Base-by-base conservation (phyloP, 495 filamentous ascomycete species). In the Evansstolkia leycettana region DNA sequence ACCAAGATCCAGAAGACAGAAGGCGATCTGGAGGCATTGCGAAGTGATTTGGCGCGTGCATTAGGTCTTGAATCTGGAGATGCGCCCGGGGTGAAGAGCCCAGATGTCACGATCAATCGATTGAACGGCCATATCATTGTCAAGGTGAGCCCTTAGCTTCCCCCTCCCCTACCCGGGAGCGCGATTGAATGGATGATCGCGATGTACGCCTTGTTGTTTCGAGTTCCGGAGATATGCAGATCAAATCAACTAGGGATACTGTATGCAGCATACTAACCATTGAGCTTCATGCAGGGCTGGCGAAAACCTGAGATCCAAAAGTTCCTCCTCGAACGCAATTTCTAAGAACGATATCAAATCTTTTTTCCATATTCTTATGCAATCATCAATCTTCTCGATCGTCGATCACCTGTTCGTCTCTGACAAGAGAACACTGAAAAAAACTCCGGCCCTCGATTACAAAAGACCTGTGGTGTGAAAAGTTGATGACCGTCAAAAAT, bases 1-100 rank as follows among this genome's bases (percentile, higher is more conserved):
- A 94, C 90, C 3, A 54, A 69, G 43, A 64, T 98, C 34, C 76
- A 82, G 47, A 84, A 82, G 57, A 71, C 84, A 26, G 75, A 84
- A 40, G 90, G 90, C 17, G 72, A 87, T 51, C 36, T 74, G 34
- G 49, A 55, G 15, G 66, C 63, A 3, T 47, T 90, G 20, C 60
- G 59, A 38, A 55, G 47, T 13, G 70, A 72, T 31, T 52, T 84
- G 28, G 57, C 64, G 26, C 38, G 37, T 24, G 58, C 60, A 11
- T 41, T 73, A 35, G 64, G 61, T 9, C 37, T 83, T 42, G 55
- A 64, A n/a, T 46, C 53, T 5, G 45, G 48, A 25, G 46, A 57
- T 14, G 23, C 42, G 17, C 50, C 42, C 6, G 39, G 31, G 12
- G 37, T 38, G 13, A 54, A 54, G 43, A 64, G 48, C 20, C 37